These are phyloP conservation scores for Termitomyces titanicus DNA, from an alignment of 768 basidiomycete species.

Conservation along the genomic window DNA sequence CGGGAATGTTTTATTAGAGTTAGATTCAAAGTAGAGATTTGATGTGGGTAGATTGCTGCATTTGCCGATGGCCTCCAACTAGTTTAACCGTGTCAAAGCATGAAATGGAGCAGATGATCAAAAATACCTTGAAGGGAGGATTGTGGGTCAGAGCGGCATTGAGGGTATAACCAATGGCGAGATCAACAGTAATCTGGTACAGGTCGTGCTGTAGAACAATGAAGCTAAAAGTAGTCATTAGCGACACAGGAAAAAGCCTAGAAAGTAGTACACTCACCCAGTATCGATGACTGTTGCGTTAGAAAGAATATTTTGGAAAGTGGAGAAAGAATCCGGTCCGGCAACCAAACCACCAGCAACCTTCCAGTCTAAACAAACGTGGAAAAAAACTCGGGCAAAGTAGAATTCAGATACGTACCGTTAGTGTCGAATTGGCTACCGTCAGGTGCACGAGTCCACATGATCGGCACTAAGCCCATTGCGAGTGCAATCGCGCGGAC, in stretches of 20 bases:
- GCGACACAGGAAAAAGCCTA: neutral
- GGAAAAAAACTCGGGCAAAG: neutral
- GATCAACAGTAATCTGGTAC: constrained; percentile 80
- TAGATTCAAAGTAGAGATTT: constrained; percentile 85
- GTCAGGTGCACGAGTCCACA: constrained; percentile 73
- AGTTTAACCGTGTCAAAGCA: neutral
- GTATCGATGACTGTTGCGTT: constrained; percentile 59
- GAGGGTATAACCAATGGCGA: constrained; percentile 85
- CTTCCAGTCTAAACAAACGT: constrained; percentile 65
- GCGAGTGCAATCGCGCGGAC: constrained; percentile 87
- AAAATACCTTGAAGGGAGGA: constrained; percentile 60
- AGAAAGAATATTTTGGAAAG: constrained; percentile 71
- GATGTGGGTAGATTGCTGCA: constrained; percentile 63
- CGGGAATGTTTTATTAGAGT: constrained; percentile 66
- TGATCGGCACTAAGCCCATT: constrained; percentile 89
- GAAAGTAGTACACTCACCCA: constrained; percentile 41
- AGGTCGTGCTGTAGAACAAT: constrained; percentile 89
- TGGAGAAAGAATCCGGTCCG: constrained; percentile 60
- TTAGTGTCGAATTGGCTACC: constrained; percentile 68
- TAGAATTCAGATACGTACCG: constrained; percentile 34
- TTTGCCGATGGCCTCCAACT: constrained; percentile 74
- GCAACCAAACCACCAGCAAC: constrained; percentile 74
- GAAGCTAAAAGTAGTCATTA: constrained; percentile 46
- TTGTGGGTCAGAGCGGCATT: constrained; percentile 66
- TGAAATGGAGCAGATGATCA: neutral